Evolutionary conservation across 768 basidiomycete genomes (phyloP).

Genomic region (Lentinula edodes): DNA sequence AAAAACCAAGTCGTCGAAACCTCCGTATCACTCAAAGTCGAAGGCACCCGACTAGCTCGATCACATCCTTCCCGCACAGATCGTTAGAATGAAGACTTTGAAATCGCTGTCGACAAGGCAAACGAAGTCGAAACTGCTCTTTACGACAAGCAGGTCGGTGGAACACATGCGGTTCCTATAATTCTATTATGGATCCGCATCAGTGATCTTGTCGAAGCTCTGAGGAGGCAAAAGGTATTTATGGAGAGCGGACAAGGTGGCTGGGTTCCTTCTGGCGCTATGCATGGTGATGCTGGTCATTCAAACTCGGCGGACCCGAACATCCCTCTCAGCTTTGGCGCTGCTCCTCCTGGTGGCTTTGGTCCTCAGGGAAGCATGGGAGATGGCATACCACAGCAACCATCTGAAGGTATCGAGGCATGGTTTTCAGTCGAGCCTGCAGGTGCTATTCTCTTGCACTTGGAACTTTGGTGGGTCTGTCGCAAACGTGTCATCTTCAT

Average conservation of each 20-base stretch:
- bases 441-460: constrained; percentile 80
- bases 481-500: constrained; percentile 5
- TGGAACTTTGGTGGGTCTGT: constrained; percentile 84
- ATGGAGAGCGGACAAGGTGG: constrained; percentile 82
- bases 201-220: constrained; percentile 88
- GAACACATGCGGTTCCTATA: constrained; percentile 79
- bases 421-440: constrained; percentile 98
- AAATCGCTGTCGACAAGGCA: constrained; percentile 94
- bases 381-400: not conserved
- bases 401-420: constrained; percentile 81
- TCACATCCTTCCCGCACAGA: constrained; percentile 93
- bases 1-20: constrained; percentile 82
- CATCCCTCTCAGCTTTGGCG: constrained; percentile 43
- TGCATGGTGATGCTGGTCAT: constrained; percentile 56
- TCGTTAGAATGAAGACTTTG: constrained; percentile 97
- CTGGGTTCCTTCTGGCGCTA: constrained; percentile 96
- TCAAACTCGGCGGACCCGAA: constrained; percentile 38
- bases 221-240: constrained; percentile 87
- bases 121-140: constrained; percentile 97
- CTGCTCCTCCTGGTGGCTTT: constrained; percentile 30
- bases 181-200: constrained; percentile 94
- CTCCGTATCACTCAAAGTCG: constrained; percentile 90
- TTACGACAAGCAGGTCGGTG: constrained; percentile 88
- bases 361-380: constrained; percentile 26
- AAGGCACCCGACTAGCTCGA: constrained; percentile 88